These are phyloP conservation scores for Fusarium redolens DNA, from an alignment of 2,329 filamentous ascomycete genomes.

Conservation along the genomic window DNA sequence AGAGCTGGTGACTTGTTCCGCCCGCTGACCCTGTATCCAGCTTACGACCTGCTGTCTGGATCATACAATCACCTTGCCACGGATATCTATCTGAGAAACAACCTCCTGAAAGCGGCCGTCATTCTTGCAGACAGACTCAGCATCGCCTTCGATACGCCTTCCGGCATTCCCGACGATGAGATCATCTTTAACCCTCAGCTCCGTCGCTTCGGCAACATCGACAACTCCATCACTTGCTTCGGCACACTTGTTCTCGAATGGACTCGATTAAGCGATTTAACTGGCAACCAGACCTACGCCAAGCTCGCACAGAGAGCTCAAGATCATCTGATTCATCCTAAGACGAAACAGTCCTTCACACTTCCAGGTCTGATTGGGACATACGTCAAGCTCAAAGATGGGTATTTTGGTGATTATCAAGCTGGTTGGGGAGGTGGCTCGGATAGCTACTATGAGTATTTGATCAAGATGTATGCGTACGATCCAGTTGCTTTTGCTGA, in stretches of 20 bases:
- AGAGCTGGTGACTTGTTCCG: accelerated
- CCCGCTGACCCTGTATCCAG: background rate
- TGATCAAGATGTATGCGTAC: conserved; percentile 40
- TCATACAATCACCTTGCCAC: conserved; percentile 23
- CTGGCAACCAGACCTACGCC: conserved; percentile 20
- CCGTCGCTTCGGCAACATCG: conserved; percentile 14
- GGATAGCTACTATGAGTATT: conserved; percentile 38
- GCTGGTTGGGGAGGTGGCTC: conserved; percentile 37
- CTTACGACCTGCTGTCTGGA: conserved; percentile 27
- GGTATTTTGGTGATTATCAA: conserved; percentile 32
- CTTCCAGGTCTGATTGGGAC: conserved; percentile 30
- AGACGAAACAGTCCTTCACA: conserved; percentile 10
- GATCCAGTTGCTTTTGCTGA: conserved; percentile 21
- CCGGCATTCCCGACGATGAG: conserved; percentile 36
- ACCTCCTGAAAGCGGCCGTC: background rate
- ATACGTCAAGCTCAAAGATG: conserved; percentile 7
- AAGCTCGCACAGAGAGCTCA: conserved; percentile 27
- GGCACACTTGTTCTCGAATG: conserved; percentile 36
- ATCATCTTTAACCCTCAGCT: conserved; percentile 26
- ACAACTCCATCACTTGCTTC: conserved; percentile 36
- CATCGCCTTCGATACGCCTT: conserved; percentile 36
- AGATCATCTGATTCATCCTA: conserved; percentile 22
- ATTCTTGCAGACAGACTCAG: conserved; percentile 28
- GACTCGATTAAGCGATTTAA: conserved; percentile 34
- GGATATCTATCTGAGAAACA: background rate